These are phyloP conservation scores for Pterocarpus macrocarpus DNA, from an alignment of 306 rosid species.

Conservation along the genomic window DNA sequence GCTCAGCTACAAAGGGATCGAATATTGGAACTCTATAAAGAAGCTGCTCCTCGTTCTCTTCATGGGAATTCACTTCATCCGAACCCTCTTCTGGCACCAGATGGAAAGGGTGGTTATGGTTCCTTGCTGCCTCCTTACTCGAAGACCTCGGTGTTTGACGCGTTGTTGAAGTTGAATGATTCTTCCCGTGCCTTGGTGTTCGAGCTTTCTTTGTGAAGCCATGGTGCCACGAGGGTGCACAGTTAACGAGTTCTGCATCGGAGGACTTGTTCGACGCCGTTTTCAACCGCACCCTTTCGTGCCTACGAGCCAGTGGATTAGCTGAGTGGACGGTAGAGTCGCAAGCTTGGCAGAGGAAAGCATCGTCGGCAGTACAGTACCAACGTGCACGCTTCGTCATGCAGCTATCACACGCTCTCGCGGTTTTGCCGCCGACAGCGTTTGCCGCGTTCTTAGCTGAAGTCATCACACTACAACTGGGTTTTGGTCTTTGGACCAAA, in stretches of 20 bases:
- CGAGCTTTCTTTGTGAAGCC: conserved; percentile 80
- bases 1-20: conserved; percentile 67
- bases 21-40: conserved; percentile 81
- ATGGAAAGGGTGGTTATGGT: conserved; percentile 54
- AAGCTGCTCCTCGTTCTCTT: conserved; percentile 79
- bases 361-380: conserved; percentile 98
- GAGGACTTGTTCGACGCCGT: conserved; percentile 57
- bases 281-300: conserved; percentile 73
- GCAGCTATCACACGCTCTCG: conserved; percentile 92
- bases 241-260: neutral
- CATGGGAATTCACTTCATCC: conserved; percentile 65
- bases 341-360: conserved; percentile 86
- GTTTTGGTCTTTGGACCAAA: conserved; percentile 7
- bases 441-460: conserved; percentile 56
- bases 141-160: conserved; percentile 32
- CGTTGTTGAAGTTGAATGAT: neutral
- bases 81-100: conserved; percentile 75
- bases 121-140: neutral
- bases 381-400: conserved; percentile 87
- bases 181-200: conserved; percentile 74
- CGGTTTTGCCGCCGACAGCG: conserved; percentile 80
- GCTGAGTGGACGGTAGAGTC: conserved; percentile 92
- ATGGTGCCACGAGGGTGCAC: conserved; percentile 71
- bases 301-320: conserved; percentile 76
- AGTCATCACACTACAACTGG: conserved; percentile 45